These are phyloP conservation scores for Domatiomyces globalis DNA, from an alignment of 2,329 filamentous ascomycete genomes.

Conservation along the genomic window DNA sequence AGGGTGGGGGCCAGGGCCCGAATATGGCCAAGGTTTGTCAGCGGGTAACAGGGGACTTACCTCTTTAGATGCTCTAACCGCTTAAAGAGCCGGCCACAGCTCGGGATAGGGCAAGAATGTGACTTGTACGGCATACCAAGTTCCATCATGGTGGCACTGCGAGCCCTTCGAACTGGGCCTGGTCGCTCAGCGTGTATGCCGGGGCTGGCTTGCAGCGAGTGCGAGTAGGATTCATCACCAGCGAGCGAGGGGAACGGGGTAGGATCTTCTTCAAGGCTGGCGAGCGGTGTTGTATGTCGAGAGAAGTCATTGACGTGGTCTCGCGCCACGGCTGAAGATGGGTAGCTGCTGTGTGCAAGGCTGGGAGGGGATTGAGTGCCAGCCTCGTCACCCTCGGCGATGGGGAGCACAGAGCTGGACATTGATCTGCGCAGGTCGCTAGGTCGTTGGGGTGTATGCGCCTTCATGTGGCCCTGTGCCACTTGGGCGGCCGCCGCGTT, in stretches of 20 bases:
- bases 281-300: constrained; percentile 77
- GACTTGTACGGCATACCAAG: constrained; percentile 91
- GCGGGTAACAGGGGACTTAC: constrained; percentile 44
- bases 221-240: constrained; percentile 46
- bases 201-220: constrained; percentile 42
- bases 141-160: constrained; percentile 93
- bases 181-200: constrained; percentile 46
- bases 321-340: constrained; percentile 57
- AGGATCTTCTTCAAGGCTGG: constrained; percentile 69
- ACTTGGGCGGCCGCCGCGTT: constrained; percentile 36
- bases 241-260: constrained; percentile 50
- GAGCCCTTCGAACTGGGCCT: constrained; percentile 72
- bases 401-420: constrained; percentile 70
- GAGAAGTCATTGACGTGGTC: constrained; percentile 69
- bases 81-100: constrained; percentile 95
- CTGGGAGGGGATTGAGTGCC: constrained; percentile 67
- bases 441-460: constrained; percentile 56
- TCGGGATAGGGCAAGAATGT: constrained; percentile 97
- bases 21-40: constrained; percentile 9
- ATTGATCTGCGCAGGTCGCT: constrained; percentile 86
- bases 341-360: constrained; percentile 57
- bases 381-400: constrained; percentile 65
- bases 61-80: constrained; percentile 97
- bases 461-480: constrained; percentile 25
- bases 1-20: constrained; percentile 2